phyloP scores from a whole-genome alignment of 164 flowering plant genomes.

The Sedum album region DNA sequence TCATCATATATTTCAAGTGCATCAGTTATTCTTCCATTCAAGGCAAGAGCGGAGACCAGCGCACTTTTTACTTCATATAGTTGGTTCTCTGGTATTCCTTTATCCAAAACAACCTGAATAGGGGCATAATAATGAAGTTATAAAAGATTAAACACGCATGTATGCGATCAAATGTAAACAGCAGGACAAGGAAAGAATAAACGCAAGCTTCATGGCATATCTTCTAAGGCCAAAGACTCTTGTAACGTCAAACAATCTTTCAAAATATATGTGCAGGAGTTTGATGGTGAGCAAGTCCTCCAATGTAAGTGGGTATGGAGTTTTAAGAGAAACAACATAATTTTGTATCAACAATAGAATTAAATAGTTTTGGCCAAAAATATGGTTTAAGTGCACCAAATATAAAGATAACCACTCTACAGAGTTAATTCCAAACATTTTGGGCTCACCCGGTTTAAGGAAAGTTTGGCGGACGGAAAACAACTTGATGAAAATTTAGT shows the following conservation, averaged over 20 bases:
- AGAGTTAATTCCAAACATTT: not conserved
- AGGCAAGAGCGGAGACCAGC: conserved; percentile 65
- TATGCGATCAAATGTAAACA: not conserved
- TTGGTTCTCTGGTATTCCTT: conserved; percentile 4
- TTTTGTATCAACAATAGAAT: not conserved
- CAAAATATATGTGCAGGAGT: not conserved
- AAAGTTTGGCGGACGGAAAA: too few relatives aligned
- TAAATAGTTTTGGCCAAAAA: not conserved
- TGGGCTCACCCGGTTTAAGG: not conserved
- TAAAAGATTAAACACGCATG: too few relatives aligned
- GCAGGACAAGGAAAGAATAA: not conserved
- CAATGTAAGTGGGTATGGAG: not conserved
- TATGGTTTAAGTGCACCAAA: not conserved
- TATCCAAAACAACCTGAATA: not conserved
- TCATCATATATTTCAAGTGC: conserved; percentile 66
- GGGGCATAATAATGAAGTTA: not conserved
- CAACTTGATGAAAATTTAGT: not conserved
- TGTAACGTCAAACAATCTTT: not conserved
- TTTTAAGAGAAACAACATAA: not conserved
- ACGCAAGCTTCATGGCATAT: not conserved
- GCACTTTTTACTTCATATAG: conserved; percentile 50
- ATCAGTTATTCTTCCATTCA: conserved; percentile 46
- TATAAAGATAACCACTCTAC: not conserved
- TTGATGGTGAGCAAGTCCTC: not conserved
- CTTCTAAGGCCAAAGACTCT: not conserved